Evolutionary conservation across 1,139 yeast species (phyloP), one percentile per base, ranked within the genome.

Genomic region (Scheffersomyces stambukii): DNA sequence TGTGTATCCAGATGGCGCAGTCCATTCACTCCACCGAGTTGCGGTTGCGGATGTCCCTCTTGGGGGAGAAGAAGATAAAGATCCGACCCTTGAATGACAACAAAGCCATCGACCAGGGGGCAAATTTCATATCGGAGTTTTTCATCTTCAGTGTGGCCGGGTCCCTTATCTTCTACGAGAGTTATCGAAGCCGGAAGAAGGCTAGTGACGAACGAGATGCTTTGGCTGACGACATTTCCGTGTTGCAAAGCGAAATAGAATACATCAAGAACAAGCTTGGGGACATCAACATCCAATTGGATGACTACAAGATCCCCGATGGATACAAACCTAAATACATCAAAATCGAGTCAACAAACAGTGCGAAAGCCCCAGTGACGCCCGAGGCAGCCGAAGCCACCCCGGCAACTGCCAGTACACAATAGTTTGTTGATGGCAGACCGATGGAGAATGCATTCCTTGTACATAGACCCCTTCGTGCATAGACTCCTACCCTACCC

Each of bases 101-200:
- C 14, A 80, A 77, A 48, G 96, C 96, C 24, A 75, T 86, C 24
- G 94, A 86, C 37, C 76, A 70, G 33, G 95, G 95, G 2, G 94
- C 95, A 25, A 81, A 72, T 27, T 77, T 85, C 47, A 57, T 86
- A 6, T 80, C 91, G 22, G 95, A 86, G 51, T 53, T 77, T 20
- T 81, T 86, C 46, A 77, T 86, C 20, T 86, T 86, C 44, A 52
- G 65, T 39, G 93, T 85, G 14, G 95, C 94, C 3, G 94, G 94
- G 5, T 70, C 81, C 1, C 64, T 83, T 30, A 79, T 86, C n/a
- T 50, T 85, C 15, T 84, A 71, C 50, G 96, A 86, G 49, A 70
- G 84, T 26, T 66, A 71, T 43, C 66, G 91, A 40, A 76, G 85
- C 28, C 63, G 86, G 21, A 71, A 74, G 45, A 81, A 82, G 58